phyloP scores from a whole-genome alignment of 768 basidiomycete genomes.

The Amanita jacksonii region DNA sequence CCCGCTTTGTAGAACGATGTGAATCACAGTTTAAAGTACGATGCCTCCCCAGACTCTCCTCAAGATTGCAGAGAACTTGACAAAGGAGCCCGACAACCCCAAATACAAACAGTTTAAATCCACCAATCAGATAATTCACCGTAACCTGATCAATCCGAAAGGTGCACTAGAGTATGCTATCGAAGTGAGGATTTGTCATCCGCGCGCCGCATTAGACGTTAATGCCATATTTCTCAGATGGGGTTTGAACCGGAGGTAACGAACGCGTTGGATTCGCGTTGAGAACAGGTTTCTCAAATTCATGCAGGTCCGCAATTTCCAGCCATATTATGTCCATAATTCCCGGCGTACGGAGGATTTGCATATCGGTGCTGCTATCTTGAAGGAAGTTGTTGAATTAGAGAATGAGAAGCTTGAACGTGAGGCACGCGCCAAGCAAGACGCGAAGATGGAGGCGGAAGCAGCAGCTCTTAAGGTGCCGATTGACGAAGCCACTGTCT shows the following conservation, averaged over 20 bases:
- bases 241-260: conserved; percentile 59
- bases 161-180: conserved; percentile 76
- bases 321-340: conserved; percentile 65
- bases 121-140: conserved; percentile 61
- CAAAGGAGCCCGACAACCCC: conserved; percentile 61
- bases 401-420: conserved; percentile 43
- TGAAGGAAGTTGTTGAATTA: conserved; percentile 51
- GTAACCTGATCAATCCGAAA: conserved; percentile 57
- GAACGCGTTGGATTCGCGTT: neutral
- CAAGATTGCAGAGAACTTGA: conserved; percentile 62
- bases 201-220: too few relatives aligned
- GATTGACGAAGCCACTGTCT: too few relatives aligned
- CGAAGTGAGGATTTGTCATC: conserved; percentile 45
- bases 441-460: conserved; percentile 49
- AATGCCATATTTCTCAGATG: too few relatives aligned
- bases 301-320: conserved; percentile 55
- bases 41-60: conserved; percentile 43
- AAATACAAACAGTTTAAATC: conserved; percentile 71
- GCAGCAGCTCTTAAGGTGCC: conserved; percentile 47
- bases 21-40: conserved; percentile 7
- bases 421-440: conserved; percentile 34
- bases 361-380: conserved; percentile 51
- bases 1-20: conserved; percentile 10
- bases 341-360: conserved; percentile 42
- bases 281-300: neutral